Percentiles rank a stretch among this genome's conserved stretches.
Conservation (phyloP, 2,329 filamentous ascomycete genomes). For the Aspergillus persii region DNA sequence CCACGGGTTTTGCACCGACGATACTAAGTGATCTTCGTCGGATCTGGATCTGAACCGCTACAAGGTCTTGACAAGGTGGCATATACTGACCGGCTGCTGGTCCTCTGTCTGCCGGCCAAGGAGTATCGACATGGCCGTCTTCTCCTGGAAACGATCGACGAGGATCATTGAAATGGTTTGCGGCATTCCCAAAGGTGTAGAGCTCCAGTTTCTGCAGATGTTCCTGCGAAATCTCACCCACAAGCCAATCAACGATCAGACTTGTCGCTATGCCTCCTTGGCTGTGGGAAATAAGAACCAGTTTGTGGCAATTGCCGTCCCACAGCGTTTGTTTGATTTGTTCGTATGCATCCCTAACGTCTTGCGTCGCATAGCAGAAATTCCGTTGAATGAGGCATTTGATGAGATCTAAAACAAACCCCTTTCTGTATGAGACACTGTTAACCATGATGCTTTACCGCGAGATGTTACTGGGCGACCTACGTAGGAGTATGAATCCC, state of each 20-base stretch:
- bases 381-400: conserved; percentile 76
- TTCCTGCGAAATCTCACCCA: conserved; percentile 67
- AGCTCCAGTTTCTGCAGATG: conserved; percentile 69
- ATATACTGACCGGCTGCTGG: neutral
- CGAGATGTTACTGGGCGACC: conserved; percentile 2
- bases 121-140: conserved; percentile 9
- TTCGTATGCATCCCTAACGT: conserved; percentile 60
- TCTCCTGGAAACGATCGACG: conserved; percentile 46
- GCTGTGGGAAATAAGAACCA: conserved; percentile 72
- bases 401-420: conserved; percentile 72
- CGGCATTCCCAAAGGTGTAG: conserved; percentile 72
- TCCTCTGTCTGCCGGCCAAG: neutral
- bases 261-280: conserved; percentile 75
- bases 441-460: neutral
- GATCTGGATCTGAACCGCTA: too few relatives aligned
- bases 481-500: conserved; percentile 75
- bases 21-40: too few relatives aligned
- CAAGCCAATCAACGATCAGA: conserved; percentile 72
- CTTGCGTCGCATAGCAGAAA: conserved; percentile 68
- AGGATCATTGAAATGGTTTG: conserved; percentile 81
- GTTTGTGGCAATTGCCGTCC: conserved; percentile 61
- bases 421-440: conserved; percentile 37
- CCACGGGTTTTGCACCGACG: too few relatives aligned
- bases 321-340: conserved; percentile 63
- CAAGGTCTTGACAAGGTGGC: too few relatives aligned